Base-by-base conservation (phyloP, 1,284 basidiomycete species). In the Microbotryum intermedium region DNA sequence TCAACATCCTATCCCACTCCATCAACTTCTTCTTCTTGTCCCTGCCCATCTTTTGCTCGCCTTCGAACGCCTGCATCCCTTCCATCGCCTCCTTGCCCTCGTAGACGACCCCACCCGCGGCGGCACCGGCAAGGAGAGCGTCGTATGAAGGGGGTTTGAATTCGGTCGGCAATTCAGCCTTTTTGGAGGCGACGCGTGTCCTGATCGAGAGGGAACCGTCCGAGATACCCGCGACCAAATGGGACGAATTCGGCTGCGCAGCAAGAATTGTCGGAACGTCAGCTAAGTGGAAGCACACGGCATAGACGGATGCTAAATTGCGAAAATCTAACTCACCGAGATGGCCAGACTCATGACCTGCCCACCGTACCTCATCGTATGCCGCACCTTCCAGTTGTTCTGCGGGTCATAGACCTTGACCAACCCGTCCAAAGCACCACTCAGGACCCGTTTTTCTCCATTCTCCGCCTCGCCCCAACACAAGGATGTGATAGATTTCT, bases 331-430 rank as follows among this genome's bases (percentile, higher is more conserved):
- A 78, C 83, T 72, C 72, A 89, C 90, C 62, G 88, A 97, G 61
- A 90, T 80, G n/a, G 90, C 92, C 50, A 98, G 78, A 71, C 85
- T 90, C 6, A 99, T 79, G 4, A 99, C 78, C 1, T 93, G 91
- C 2, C 92, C 89, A 4, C 93, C 90, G 74, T 98, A 98, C 47
- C 94, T 86, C 91, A 99, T 98, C 1, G 95, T 97, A 74, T 99
- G 95, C 10, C 94, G 86, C 30, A 98, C 95, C 70, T 88, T 88
- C 79, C 93, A 94, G 44, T 86, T 86, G 71, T 88, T 84, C 52
- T 94, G 85, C 13, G 75, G 72, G 73, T 98, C 93, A 77, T 98
- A 99, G 25, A 97, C 92, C 77, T 99, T 99, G 61, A 98, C 90
- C 84, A 99, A 87, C 68, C 93, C 91, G 74, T 99, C 95, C 62